Base-by-base conservation (phyloP, 768 basidiomycete genomes). In the Russula virescens region DNA sequence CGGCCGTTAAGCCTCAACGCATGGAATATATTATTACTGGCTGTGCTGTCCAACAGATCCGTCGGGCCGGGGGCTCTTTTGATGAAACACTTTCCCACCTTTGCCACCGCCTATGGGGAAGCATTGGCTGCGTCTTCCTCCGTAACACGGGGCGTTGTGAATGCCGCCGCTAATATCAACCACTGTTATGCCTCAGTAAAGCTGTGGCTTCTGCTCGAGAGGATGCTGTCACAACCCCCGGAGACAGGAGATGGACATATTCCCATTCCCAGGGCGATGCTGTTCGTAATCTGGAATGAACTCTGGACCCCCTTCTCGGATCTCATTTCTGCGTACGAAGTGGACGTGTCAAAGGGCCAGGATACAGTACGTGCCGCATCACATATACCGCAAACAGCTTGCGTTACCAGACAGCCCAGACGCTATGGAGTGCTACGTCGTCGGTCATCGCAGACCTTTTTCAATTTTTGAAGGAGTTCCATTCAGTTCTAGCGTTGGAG, bases 251-350 rank as follows among this genome's bases (percentile, higher is more conserved):
- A 66, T 14, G 57, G 48, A 14, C 50, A 25, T 18, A 45, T 53
- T n/a, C 21, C 58, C 1, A 28, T 52, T 14, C 19, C 58, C 9
- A 73, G 71, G 14, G n/a, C 31, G 13, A 62, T 74, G 19, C 70
- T 79, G 23, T 72, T 76, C 45, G 74, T 72, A 46, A 77, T 89
- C 11, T 91, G 89, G 89, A 89, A 88, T 68, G 85, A 88, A 67
- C 71, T 91, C 9, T 91, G 88, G 88, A 82, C 87, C 2, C 79
- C 85, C 1, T 88, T 88, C 59, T 85, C 85, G 66, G 72, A 72
- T 14, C 75, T 88, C 40, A 68, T 85, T 16, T 68, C 74, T 45
- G 75, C 78, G 1, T 75, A 87, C 43, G 82, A 84, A 66, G 70
- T 67, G 4, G 83, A 84, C 60, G 73, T 74, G 18, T 76, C 76